Percentiles rank a stretch among this genome's conserved stretches.
These are phyloP conservation scores for Entomortierella beljakovae DNA, from an alignment of 192 early-diverging fungal genomes.

Conservation along the genomic window DNA sequence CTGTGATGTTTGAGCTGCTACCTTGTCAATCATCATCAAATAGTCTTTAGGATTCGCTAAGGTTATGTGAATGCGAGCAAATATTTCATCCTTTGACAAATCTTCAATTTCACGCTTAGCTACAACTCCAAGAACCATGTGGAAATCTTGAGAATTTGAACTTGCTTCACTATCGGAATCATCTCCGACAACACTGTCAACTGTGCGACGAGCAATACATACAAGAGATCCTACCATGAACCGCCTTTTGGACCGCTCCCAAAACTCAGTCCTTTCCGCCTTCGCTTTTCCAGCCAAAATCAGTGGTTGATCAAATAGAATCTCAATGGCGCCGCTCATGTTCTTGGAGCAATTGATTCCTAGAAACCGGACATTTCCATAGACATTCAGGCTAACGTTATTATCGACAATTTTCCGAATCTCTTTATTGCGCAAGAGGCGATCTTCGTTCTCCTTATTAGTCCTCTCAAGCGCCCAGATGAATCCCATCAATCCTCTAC, in stretches of 20 bases:
- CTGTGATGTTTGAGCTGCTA: background rate
- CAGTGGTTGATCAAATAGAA: slow-evolving; percentile 42
- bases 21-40: slow-evolving; percentile 20
- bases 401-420: slow-evolving; percentile 33
- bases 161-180: background rate
- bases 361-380: slow-evolving; percentile 44
- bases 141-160: background rate
- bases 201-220: slow-evolving; percentile 48
- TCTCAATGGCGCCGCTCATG: slow-evolving; percentile 21
- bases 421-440: slow-evolving; percentile 19
- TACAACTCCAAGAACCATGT: slow-evolving; percentile 58
- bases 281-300: background rate
- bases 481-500: slow-evolving; percentile 58
- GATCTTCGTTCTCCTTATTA: slow-evolving; percentile 10
- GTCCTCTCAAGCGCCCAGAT: slow-evolving; percentile 21
- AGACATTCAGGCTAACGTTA: slow-evolving; percentile 53
- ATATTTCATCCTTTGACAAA: slow-evolving; percentile 21
- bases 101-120: slow-evolving; percentile 32
- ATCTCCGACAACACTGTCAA: background rate
- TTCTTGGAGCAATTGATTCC: slow-evolving; percentile 37
- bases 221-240: slow-evolving; percentile 61
- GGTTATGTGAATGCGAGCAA: slow-evolving; percentile 32
- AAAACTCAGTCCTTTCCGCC: slow-evolving; percentile 52
- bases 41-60: slow-evolving; percentile 40
- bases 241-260: slow-evolving; percentile 55